Base-by-base conservation (phyloP, 176 grass and related monocot species). In the Oryza glumipatula region DNA sequence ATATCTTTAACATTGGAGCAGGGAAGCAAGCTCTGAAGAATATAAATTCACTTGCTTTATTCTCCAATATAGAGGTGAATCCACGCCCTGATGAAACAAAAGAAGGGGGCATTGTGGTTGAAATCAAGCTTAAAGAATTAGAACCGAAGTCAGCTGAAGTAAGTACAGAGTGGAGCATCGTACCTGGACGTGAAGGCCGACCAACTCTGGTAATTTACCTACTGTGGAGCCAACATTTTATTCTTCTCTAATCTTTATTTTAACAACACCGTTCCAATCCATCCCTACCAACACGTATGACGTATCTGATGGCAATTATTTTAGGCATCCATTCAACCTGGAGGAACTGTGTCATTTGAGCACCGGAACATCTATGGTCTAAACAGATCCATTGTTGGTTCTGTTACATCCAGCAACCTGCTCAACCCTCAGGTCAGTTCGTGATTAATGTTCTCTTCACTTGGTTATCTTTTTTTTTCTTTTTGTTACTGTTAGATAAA, bases 61-160 rank as follows among this genome's bases (percentile, higher is more conserved):
- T 99, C 83, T 99, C 96, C 76, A 96, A 96, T 64, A 94, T 94
- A 73, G 93, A 96, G 84, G 93, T 99, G 70, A 96, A 99, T 77
- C 96, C 96, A 70, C 88, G 90, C 63, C 86, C 86, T 63, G 96
- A 99, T 90, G 93, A 96, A 76, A 99, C 91, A 69, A 99, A 90
- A 56, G 96, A 99, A 85, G 96, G 96, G 65, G 96, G 96, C 64
- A 96, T 96, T 54, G 92, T 99, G 64, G 91, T 99, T 66, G 96
- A 96, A 91, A 96, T 99, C 77, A 96, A 96, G 72, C 89, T 99
- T n/a, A 96, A 96, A 73, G 96, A 99, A 88, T 48, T 94, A 77
- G 93, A 99, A 61, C 90, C 91, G 66, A 99, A 96, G 72, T 94
- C 91, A 71, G 96, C 94, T 74, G 96, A 96, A 92, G 96, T 99